A percentile compares a stretch with the other conserved stretches of the same genome.
These are phyloP conservation scores for Heliamphora pulchella DNA, from an alignment of 179 eudicot species.

Conservation along the genomic window DNA sequence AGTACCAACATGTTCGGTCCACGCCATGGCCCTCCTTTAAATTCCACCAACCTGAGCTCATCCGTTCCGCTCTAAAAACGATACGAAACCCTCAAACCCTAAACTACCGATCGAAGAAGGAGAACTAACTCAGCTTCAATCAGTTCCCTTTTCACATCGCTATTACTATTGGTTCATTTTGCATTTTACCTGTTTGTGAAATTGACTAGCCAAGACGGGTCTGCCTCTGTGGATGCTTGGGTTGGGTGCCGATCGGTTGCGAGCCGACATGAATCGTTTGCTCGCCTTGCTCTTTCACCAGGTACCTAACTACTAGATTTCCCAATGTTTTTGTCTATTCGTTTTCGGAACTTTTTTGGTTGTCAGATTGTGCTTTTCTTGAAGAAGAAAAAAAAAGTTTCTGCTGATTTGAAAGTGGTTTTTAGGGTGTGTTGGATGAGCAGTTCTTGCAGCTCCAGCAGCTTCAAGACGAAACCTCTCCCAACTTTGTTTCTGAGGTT, in stretches of 20 bases:
- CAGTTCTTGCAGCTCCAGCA: conserved; percentile 93
- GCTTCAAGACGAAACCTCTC: conserved; percentile 78
- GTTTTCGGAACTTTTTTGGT: neutral
- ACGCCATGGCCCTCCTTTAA: conserved; percentile 1
- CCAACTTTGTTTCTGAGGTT: conserved; percentile 77
- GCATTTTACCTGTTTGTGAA: neutral
- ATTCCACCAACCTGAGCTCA: conserved; percentile 5
- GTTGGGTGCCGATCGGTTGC: conserved; percentile 63
- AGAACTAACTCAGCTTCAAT: neutral
- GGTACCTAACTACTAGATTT: conserved; percentile 23
- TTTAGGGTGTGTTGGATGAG: conserved; percentile 90
- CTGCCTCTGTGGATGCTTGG: conserved; percentile 96
- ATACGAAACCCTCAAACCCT: neutral
- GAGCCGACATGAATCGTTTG: conserved; percentile 88
- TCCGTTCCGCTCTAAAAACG: neutral
- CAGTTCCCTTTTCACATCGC: neutral
- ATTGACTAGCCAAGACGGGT: conserved; percentile 71
- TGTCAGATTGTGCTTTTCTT: neutral
- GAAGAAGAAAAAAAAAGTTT: too few relatives aligned
- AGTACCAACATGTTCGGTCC: neutral
- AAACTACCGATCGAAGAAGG: too few relatives aligned
- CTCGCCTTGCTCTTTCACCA: conserved; percentile 83
- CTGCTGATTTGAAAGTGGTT: too few relatives aligned
- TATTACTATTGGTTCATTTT: neutral
- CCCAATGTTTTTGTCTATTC: neutral